These are phyloP conservation scores for Kernera saxatilis DNA, from an alignment of 345 rosid genomes.

Conservation along the genomic window DNA sequence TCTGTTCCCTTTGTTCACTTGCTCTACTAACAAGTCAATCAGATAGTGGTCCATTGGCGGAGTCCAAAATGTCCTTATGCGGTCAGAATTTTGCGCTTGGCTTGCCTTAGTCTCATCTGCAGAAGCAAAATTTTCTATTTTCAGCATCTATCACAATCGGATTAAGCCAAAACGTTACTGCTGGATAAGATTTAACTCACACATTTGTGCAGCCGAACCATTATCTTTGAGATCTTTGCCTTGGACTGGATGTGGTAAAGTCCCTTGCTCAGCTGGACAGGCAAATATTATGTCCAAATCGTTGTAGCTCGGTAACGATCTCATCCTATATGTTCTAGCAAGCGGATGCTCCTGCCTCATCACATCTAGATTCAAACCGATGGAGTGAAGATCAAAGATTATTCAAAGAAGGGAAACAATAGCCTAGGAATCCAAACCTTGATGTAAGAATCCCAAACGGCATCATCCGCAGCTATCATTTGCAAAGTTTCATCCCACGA, in stretches of 20 bases:
- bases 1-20: conserved; percentile 70
- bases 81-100: conserved; percentile 39
- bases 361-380: conserved; percentile 15
- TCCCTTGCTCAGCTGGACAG: conserved; percentile 30
- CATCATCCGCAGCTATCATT: conserved; percentile 55
- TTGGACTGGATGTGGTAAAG: conserved; percentile 26
- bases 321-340: conserved; percentile 59
- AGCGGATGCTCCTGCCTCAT: conserved; percentile 53
- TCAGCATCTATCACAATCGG: neutral
- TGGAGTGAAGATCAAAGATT: conserved; percentile 1
- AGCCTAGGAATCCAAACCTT: conserved; percentile 38
- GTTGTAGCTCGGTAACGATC: conserved; percentile 58
- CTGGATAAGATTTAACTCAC: conserved; percentile 32
- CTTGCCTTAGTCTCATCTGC: conserved; percentile 44
- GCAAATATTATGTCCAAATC: conserved; percentile 62
- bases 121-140: neutral
- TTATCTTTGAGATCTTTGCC: conserved; percentile 39
- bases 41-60: conserved; percentile 86
- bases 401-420: neutral
- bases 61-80: conserved; percentile 81
- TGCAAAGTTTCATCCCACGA: conserved; percentile 63
- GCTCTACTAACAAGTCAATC: conserved; percentile 69
- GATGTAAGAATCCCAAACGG: conserved; percentile 64
- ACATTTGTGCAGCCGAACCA: conserved; percentile 22
- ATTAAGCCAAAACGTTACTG: neutral